phyloP scores from a whole-genome alignment of 176 grass and related monocot species.

The bread wheat (Triticum aestivum) region IWGSC_CS_RefSeq_v2.1 NC_057808.1:411624861-411625360 shows the following conservation, averaged over 20 bases:
- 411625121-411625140: background rate
- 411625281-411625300: background rate
- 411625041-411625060: slow-evolving; percentile 82
- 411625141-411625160: background rate
- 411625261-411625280: background rate
- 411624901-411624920: slow-evolving; percentile 30
- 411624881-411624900: background rate
- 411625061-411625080: slow-evolving; percentile 96
- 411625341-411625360: background rate
- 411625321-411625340: background rate
- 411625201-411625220: background rate
- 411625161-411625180: background rate
- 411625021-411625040: slow-evolving; percentile 94
- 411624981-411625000: slow-evolving; percentile 81
- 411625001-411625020: slow-evolving; percentile 83
- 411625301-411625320: background rate
- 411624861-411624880: background rate
- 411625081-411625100: slow-evolving; percentile 78
- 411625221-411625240: background rate
- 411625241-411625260: background rate
- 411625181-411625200: background rate
- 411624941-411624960: slow-evolving; percentile 89
- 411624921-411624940: slow-evolving; percentile 77
- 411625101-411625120: slow-evolving; percentile 7
- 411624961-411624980: slow-evolving; percentile 97